These are phyloP conservation scores for Penicillium brevicompactum DNA, from an alignment of 2,329 filamentous ascomycete species.

Conservation along the genomic window DNA sequence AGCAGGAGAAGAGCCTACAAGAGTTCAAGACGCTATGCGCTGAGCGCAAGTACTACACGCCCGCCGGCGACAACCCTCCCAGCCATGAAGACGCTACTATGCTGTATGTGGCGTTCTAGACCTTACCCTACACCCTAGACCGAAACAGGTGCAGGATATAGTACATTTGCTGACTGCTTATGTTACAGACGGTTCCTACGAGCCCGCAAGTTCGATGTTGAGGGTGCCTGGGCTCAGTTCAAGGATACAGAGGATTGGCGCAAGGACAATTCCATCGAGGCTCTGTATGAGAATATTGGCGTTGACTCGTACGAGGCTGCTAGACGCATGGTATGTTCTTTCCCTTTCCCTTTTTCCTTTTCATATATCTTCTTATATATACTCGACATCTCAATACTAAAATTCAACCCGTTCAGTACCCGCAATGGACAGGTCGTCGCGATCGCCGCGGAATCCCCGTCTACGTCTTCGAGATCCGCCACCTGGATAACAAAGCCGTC, in stretches of 20 bases:
- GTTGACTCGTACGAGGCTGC: conserved; percentile 80
- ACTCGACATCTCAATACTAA: not conserved
- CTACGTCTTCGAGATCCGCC: conserved; percentile 84
- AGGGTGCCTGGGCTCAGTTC: conserved; percentile 81
- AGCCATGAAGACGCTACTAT: conserved; percentile 52
- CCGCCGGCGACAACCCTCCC: conserved; percentile 31
- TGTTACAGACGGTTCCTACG: conserved; percentile 74
- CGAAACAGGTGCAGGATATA: not conserved
- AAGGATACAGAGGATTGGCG: conserved; percentile 88
- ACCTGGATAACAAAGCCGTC: conserved; percentile 81
- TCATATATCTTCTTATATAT: not conserved
- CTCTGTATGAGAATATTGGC: conserved; percentile 84
- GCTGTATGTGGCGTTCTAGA: conserved; percentile 40
- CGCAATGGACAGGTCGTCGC: conserved; percentile 90
- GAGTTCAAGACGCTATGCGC: conserved; percentile 72
- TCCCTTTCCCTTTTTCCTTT: no score
- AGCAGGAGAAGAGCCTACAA: conserved; percentile 67
- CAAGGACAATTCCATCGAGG: conserved; percentile 73
- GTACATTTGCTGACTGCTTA: not conserved
- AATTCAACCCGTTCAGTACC: conserved; percentile 63
- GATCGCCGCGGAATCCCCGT: conserved; percentile 90
- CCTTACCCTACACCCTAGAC: not conserved
- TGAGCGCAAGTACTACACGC: conserved; percentile 60
- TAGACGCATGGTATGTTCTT: conserved; percentile 64
- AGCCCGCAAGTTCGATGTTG: conserved; percentile 76